Conservation (phyloP, 139 green algal species). For the Coelastrella sp. region DNA sequence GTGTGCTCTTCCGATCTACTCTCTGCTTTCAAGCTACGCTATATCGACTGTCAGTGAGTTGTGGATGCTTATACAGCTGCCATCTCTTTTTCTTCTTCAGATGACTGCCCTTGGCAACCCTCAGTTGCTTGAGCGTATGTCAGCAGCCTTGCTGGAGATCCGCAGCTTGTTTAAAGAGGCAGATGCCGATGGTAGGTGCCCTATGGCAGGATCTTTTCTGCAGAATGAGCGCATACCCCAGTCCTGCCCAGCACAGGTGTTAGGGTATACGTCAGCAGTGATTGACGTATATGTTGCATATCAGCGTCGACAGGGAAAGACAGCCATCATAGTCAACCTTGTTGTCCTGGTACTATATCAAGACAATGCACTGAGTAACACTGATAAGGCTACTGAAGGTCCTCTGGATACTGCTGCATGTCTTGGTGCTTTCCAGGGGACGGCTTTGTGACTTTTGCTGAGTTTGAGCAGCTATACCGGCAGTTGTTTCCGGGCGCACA, state of each 20-base stretch:
- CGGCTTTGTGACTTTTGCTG: conserved; percentile 30
- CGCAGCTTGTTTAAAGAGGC: conserved; percentile 75
- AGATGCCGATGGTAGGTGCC: conserved; percentile 69
- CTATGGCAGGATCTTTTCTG: background rate
- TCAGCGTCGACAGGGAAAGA: too few species aligned
- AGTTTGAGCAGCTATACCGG: conserved; percentile 51
- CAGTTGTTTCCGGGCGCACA: conserved; percentile 40
- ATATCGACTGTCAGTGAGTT: too few species aligned
- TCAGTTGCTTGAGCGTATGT: conserved; percentile 80
- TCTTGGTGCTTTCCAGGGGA: background rate
- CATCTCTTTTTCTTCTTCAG: conserved; percentile 49
- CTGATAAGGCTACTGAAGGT: background rate
- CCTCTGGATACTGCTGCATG: background rate
- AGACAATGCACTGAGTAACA: background rate
- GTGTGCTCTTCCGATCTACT: too few species aligned
- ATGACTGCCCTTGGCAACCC: conserved; percentile 90
- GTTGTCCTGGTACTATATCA: too few species aligned
- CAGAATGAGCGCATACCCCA: background rate
- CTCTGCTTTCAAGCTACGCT: too few species aligned
- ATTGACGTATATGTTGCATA: too few species aligned
- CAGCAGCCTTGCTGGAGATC: conserved; percentile 64
- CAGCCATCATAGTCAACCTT: too few species aligned
- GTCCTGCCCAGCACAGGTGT: too few species aligned
- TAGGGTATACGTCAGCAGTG: background rate
- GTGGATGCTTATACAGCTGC: background rate